Base-by-base conservation (phyloP, 257 asterid genomes). In the Fraxinus excelsior region DNA sequence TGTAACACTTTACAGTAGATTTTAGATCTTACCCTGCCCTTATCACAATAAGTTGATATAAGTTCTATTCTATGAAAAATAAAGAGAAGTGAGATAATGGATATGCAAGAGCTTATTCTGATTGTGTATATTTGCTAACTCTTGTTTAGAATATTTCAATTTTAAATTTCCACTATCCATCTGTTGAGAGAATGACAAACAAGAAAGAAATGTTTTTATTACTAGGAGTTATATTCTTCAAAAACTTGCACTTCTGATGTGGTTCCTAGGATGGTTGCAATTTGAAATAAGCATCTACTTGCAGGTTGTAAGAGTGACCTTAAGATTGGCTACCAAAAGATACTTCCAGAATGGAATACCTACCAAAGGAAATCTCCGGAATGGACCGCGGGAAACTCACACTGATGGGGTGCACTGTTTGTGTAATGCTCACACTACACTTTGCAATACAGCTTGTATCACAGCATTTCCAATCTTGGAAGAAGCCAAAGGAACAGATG, bases 401-500 rank as follows among this genome's bases (percentile, higher is more conserved):
- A 0, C 84, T 92, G 86, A 85, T 91, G 82, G 97, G 91, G 62
- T 80, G 88, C 46, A 91, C 94, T 3, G 80, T 89, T 8, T 93
- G 97, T 75, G 90, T 95, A 78, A 85, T 93, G 97, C 97, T 95
- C 21, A 74, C 87, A 71, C 68, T 95, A 80, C 88, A 92, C 84
- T 89, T 95, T 89, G 83, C 98, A 3, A 87, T 95, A 82, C 94
- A 88, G 79, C 93, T 95, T 31, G 89, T 93, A 12, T 78, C 95
- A 25, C 91, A 91, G 51, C 99, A 95, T 82, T 85, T 84, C 80
- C 34, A 81, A 31, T 76, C 94, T 34, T 95, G 99, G 99, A 95
- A 91, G 89, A 95, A 93, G 80, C 98, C 99, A 18, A 95, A 95
- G 96, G 99, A 95, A 83, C 99, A 95, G 79, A 91, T 77, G 75